These are phyloP conservation scores for Trichoderma koningii DNA, from an alignment of 2,329 filamentous ascomycete genomes.

Conservation along the genomic window DNA sequence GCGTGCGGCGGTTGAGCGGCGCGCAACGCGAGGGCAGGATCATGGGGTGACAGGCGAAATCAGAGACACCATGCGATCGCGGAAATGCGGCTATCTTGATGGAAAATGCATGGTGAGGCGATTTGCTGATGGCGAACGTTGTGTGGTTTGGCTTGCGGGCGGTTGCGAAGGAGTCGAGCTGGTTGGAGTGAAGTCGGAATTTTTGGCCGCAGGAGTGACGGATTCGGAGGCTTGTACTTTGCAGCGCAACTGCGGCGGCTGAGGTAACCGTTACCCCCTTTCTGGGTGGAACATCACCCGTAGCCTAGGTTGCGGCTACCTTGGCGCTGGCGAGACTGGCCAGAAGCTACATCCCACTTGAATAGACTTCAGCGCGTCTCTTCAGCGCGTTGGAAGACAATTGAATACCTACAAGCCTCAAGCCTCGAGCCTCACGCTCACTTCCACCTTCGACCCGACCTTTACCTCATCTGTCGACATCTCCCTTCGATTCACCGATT, in stretches of 20 bases:
- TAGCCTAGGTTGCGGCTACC: constrained; percentile 12
- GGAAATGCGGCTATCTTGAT: constrained; percentile 47
- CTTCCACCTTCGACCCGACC: constrained; percentile 3
- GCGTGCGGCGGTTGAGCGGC: constrained; percentile 51
- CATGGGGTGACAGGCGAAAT: constrained; percentile 49
- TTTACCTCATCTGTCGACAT: too few relatives aligned
- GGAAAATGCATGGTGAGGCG: constrained; percentile 46
- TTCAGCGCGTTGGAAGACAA: constrained; percentile 17
- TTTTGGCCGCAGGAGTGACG: constrained; percentile 35
- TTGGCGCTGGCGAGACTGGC: not conserved
- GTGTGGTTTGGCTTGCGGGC: constrained; percentile 30
- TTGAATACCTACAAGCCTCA: too few relatives aligned
- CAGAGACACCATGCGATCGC: constrained; percentile 47
- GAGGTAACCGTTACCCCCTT: constrained; percentile 35
- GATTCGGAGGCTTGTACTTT: constrained; percentile 30
- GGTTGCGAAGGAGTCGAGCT: constrained; percentile 34
- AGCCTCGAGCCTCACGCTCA: not conserved
- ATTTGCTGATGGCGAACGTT: constrained; percentile 44
- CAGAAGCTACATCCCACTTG: constrained; percentile 25
- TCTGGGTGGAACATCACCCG: not conserved
- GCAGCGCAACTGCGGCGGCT: constrained; percentile 4
- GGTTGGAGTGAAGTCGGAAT: constrained; percentile 41
- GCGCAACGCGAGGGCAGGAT: constrained; percentile 47
- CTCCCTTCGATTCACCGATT: too few relatives aligned
- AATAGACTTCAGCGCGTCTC: constrained; percentile 9